These are phyloP conservation scores for Panaeolus papilionaceus DNA, from an alignment of 768 basidiomycete genomes.

Conservation along the genomic window DNA sequence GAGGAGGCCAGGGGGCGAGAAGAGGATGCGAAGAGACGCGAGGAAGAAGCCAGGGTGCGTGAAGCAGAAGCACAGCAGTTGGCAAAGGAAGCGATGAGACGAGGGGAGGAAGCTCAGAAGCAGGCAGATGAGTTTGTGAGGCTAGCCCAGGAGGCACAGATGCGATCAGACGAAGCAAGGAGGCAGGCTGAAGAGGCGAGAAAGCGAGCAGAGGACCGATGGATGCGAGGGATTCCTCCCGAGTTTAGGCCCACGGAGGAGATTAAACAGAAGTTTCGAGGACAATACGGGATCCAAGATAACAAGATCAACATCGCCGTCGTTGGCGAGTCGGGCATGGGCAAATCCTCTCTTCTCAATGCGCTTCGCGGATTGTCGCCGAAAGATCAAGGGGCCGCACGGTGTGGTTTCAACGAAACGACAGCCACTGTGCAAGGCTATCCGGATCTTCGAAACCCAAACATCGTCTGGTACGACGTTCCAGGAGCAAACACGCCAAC, in stretches of 20 bases:
- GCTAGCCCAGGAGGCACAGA: too few relatives aligned
- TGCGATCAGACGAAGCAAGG: too few relatives aligned
- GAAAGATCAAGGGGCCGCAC: constrained; percentile 29
- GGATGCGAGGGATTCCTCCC: too few relatives aligned
- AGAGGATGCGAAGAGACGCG: constrained; percentile 50
- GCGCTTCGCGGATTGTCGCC: constrained; percentile 38
- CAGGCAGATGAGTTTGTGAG: too few relatives aligned
- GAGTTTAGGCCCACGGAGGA: constrained; percentile 41
- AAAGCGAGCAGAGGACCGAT: too few relatives aligned
- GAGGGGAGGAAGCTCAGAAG: too few relatives aligned
- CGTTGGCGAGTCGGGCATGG: constrained; percentile 39
- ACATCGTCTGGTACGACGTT: constrained; percentile 40
- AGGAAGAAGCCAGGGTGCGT: too few relatives aligned
- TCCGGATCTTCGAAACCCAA: constrained; percentile 27
- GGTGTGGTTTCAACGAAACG: constrained; percentile 23
- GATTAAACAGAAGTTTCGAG: too few relatives aligned
- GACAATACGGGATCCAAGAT: too few relatives aligned
- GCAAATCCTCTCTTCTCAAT: constrained; percentile 45
- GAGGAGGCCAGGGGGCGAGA: constrained; percentile 46
- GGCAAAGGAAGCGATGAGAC: too few relatives aligned
- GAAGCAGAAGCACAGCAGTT: too few relatives aligned
- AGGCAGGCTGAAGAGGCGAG: too few relatives aligned
- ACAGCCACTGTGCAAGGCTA: constrained; percentile 30
- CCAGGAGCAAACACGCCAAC: constrained; percentile 40
- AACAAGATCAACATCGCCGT: constrained; percentile 34